Evolutionary conservation across 2,329 filamentous ascomycete species (phyloP).

Genomic region (Aspergillus uvarum): DNA sequence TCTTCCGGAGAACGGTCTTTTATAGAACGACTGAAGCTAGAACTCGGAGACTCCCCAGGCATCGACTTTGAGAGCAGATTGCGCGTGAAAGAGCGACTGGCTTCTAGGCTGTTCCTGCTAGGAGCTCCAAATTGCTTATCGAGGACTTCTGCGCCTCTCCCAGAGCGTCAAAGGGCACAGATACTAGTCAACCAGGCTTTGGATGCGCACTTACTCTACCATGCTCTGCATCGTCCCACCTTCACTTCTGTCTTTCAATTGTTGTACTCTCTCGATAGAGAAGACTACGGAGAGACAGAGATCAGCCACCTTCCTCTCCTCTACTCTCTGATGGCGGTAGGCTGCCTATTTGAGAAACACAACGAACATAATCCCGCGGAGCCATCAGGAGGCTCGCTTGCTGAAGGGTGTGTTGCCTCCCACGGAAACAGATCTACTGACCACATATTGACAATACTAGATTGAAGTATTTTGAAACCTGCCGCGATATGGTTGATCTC

Average conservation of each 20-base stretch:
- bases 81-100: conserved; percentile 3
- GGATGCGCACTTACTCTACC: conserved; percentile 11
- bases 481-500: conserved; percentile 7
- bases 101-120: background rate
- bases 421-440: background rate
- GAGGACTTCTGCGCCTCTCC: background rate
- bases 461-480: conserved; percentile 9
- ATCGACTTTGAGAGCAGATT: conserved; percentile 7
- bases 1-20: conserved; percentile 8
- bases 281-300: conserved; percentile 9
- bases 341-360: conserved; percentile 4
- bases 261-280: conserved; percentile 9
- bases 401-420: background rate
- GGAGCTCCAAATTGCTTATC: background rate
- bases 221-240: conserved; percentile 9
- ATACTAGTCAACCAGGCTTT: conserved; percentile 8
- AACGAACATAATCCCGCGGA: background rate
- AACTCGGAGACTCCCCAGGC: conserved; percentile 6
- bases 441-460: background rate
- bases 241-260: conserved; percentile 11
- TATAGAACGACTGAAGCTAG: conserved; percentile 9
- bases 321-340: conserved; percentile 13
- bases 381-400: background rate
- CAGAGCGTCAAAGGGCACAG: conserved; percentile 2
- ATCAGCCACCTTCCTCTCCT: conserved; percentile 6